These are phyloP conservation scores for Saturnispora besseyi DNA, from an alignment of 805 yeast species.

Conservation along the genomic window DNA sequence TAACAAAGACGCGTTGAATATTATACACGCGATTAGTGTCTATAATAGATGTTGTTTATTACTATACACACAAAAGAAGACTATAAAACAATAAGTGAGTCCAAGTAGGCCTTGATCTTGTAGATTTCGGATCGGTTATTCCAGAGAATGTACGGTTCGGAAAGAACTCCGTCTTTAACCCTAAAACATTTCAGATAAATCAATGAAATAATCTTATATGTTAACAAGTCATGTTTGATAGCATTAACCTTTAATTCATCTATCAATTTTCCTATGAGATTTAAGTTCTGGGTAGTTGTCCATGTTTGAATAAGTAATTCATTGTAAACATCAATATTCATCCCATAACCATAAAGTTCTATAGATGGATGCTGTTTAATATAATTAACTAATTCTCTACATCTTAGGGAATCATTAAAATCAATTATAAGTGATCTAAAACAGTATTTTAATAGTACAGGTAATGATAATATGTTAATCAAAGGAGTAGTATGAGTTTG, in stretches of 20 bases:
- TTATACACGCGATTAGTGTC: background rate
- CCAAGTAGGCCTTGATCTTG: slow-evolving; percentile 18
- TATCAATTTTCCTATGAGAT: slow-evolving; percentile 17
- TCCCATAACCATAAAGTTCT: slow-evolving; percentile 25
- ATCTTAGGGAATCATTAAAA: slow-evolving; percentile 23
- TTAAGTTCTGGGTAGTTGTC: slow-evolving; percentile 22
- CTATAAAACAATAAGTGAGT: slow-evolving; percentile 11
- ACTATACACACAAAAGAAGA: background rate
- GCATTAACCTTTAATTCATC: slow-evolving; percentile 26
- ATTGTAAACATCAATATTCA: slow-evolving; percentile 26
- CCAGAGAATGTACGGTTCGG: slow-evolving; percentile 26
- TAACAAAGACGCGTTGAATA: background rate
- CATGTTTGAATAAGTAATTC: slow-evolving; percentile 21
- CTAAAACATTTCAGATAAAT: slow-evolving; percentile 25
- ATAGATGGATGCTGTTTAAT: slow-evolving; percentile 24
- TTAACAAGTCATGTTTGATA: slow-evolving; percentile 23
- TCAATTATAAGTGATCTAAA: slow-evolving; percentile 25
- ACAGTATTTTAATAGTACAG: slow-evolving; percentile 21
- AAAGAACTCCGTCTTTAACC: slow-evolving; percentile 14
- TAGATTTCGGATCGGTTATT: slow-evolving; percentile 21
- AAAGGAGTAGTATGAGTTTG: slow-evolving; percentile 18
- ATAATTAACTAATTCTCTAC: slow-evolving; percentile 16
- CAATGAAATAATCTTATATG: slow-evolving; percentile 20
- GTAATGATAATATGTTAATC: slow-evolving; percentile 20
- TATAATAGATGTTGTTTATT: background rate